Conservation (phyloP, 192 early-diverging fungal genomes). For the Podila epicladia region DNA sequence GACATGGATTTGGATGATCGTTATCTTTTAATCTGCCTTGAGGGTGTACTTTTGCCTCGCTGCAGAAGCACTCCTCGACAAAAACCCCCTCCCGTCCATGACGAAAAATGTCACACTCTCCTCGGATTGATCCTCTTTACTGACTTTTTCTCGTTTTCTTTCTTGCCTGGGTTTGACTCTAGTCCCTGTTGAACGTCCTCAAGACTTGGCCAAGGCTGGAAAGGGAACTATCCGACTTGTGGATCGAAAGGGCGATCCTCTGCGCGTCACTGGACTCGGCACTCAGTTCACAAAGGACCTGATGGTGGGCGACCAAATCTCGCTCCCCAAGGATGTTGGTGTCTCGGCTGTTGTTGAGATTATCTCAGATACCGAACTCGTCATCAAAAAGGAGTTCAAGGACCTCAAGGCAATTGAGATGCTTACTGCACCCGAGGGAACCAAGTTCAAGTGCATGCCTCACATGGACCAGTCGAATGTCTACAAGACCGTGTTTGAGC, state of each 20-base stretch:
- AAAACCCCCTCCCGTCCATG: not conserved
- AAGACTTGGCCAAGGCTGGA: slow-evolving; percentile 85
- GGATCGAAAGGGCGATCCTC: slow-evolving; percentile 73
- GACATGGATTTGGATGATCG: not conserved
- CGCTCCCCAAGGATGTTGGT: slow-evolving; percentile 69
- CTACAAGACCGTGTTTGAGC: slow-evolving; percentile 84
- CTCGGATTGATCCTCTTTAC: not conserved
- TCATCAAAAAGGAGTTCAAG: slow-evolving; percentile 81
- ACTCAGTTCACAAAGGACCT: slow-evolving; percentile 78
- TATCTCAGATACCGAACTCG: slow-evolving; percentile 83
- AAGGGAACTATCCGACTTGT: slow-evolving; percentile 74
- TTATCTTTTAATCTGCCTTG: not conserved
- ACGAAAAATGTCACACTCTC: not conserved
- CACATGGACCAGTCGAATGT: slow-evolving; percentile 92
- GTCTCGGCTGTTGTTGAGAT: slow-evolving; percentile 78
- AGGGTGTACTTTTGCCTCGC: not conserved
- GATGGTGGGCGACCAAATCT: slow-evolving; percentile 68
- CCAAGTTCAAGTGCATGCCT: slow-evolving; percentile 74
- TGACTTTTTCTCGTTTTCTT: not conserved
- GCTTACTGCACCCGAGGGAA: slow-evolving; percentile 66
- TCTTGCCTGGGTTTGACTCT: not conserved
- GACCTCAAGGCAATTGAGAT: slow-evolving; percentile 71
- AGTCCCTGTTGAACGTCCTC: slow-evolving; percentile 94
- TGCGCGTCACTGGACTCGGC: slow-evolving; percentile 73
- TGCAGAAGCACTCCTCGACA: not conserved